phyloP scores from a whole-genome alignment of 2,329 filamentous ascomycete genomes.

The Pseudocercospora eumusae region DNA sequence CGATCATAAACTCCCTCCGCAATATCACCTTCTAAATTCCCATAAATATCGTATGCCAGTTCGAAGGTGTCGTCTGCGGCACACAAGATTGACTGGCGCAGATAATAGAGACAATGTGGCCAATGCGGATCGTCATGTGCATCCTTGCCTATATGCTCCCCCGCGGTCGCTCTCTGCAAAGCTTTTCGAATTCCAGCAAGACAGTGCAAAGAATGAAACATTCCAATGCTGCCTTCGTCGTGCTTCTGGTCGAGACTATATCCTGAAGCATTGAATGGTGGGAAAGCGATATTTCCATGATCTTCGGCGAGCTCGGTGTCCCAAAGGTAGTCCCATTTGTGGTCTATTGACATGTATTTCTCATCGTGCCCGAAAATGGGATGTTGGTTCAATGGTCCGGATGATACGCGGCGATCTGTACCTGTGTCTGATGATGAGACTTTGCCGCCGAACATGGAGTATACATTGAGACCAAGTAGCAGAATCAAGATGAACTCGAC shows the following conservation, averaged over 20 bases:
- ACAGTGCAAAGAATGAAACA: slow-evolving; percentile 19
- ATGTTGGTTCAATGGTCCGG: slow-evolving; percentile 6
- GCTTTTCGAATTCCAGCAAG: slow-evolving; percentile 16
- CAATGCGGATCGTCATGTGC: slow-evolving; percentile 16
- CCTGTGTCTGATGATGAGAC: slow-evolving; percentile 6
- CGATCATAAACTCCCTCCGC: slow-evolving; percentile 2
- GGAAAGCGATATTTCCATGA: slow-evolving; percentile 15
- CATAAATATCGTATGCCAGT: not conserved
- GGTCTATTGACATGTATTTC: slow-evolving; percentile 20
- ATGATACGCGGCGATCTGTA: slow-evolving; percentile 5
- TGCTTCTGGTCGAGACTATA: slow-evolving; percentile 9
- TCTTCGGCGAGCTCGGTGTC: slow-evolving; percentile 11
- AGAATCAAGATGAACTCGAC: slow-evolving; percentile 1
- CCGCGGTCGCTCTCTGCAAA: slow-evolving; percentile 13
- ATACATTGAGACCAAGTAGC: not conserved
- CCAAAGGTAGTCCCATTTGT: slow-evolving; percentile 16
- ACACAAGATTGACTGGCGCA: slow-evolving; percentile 14
- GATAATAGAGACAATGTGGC: slow-evolving; percentile 18
- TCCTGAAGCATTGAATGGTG: slow-evolving; percentile 15
- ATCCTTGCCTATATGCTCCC: slow-evolving; percentile 16
- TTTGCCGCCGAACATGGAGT: slow-evolving; percentile 1
- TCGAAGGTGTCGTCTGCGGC: slow-evolving; percentile 20
- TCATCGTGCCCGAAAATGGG: slow-evolving; percentile 13
- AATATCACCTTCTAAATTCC: slow-evolving; percentile 4
- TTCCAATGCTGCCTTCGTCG: slow-evolving; percentile 18